Base-by-base conservation (phyloP, 208 protist species). In the Trypanosoma conorhini region DNA sequence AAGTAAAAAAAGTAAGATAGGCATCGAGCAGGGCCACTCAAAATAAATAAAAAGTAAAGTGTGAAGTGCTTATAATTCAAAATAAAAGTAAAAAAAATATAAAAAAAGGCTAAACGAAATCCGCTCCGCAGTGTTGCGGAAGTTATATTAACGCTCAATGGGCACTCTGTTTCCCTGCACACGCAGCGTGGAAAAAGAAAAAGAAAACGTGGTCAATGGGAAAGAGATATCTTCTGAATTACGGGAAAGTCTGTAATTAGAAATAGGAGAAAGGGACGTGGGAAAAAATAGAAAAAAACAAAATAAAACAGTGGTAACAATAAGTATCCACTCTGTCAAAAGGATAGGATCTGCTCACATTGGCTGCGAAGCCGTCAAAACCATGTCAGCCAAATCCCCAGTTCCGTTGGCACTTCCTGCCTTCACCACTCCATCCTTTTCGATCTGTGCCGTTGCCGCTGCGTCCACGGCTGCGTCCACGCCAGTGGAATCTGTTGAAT, bases 211-310 rank as follows among this genome's bases (percentile, higher is more conserved):
- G 30, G 33, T 38, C 13, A 3, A 51, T 17, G 30, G 59, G 21
- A 72, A 26, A 38, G 33, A 38, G 4, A 38, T 38, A 7, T 38
- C 33, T 12, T 46, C 42, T 46, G 42, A 46, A 1, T 38, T 38
- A 46, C 13, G 42, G 42, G 15, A 46, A 46, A 46, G 9, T 46
- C 42, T 46, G 8, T 46, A 46, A 46, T 9, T 38, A 38, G 7
- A 74, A 70, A 74, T 44, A 22, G 46, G 9, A 58, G 19, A 63
- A 58, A 57, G 48, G 44, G 50, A 58, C 9, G 31, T 52, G 33
- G 63, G 28, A 75, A 30, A 28, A 54, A 61, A 5, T 10, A 15
- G 15, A 28, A 8, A 8, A 54, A 63, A 60, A 40, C 35, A 60
- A 22, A 40, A 31, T 3, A 7, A 38, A 38, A 30, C 4, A 60